Evolutionary conservation across 768 basidiomycete species (phyloP).

Genomic region (Mycena galericulata): DNA sequence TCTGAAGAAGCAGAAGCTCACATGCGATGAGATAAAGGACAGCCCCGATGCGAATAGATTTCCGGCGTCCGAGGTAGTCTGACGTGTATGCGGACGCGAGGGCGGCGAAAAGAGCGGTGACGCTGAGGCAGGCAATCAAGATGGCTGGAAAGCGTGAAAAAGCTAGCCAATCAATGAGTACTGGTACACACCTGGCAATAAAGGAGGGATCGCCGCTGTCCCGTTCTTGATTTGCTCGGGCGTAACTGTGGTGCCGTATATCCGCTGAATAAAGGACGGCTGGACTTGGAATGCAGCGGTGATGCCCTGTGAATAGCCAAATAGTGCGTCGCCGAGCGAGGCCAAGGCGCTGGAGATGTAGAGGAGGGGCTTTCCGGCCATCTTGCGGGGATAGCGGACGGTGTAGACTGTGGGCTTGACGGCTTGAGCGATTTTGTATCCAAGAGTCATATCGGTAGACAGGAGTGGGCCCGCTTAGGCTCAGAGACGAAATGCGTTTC

Average conservation of each 20-base stretch:
- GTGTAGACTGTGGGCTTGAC: constrained; percentile 47
- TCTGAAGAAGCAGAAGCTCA: background rate
- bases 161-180: background rate
- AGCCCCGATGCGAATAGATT: constrained; percentile 62
- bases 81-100: constrained; percentile 60
- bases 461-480: too few species aligned
- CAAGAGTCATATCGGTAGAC: constrained; percentile 1
- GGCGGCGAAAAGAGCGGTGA: constrained; percentile 62
- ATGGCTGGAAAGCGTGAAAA: constrained; percentile 49
- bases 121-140: constrained; percentile 61
- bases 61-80: constrained; percentile 61
- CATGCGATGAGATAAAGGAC: constrained; percentile 59
- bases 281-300: constrained; percentile 65
- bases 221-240: constrained; percentile 57
- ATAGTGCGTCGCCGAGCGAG: constrained; percentile 68
- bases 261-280: constrained; percentile 61
- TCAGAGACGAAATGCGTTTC: too few species aligned
- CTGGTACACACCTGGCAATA: constrained; percentile 54
- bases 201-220: constrained; percentile 58
- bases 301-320: constrained; percentile 66
- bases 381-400: constrained; percentile 63
- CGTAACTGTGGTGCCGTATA: constrained; percentile 61
- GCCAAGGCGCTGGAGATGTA: constrained; percentile 64
- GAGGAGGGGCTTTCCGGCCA: constrained; percentile 62
- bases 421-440: background rate